These are phyloP conservation scores for Penicillium maclennaniae DNA, from an alignment of 495 filamentous ascomycete genomes.

Conservation along the genomic window DNA sequence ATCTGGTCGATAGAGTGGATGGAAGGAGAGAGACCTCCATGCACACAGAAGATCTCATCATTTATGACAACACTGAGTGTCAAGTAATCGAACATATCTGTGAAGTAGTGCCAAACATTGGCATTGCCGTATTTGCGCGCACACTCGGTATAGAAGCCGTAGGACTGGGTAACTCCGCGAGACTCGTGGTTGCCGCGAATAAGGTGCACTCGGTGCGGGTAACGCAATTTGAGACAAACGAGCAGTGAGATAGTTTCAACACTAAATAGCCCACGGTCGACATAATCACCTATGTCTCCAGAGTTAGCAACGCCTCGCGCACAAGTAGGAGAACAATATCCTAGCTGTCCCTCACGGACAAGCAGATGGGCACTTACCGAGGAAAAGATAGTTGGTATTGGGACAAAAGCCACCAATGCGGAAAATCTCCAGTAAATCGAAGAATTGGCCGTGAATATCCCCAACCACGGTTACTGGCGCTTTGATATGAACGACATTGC, in stretches of 20 bases:
- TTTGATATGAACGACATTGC: constrained; percentile 96
- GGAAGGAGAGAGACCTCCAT: constrained; percentile 89
- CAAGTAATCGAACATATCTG: constrained; percentile 99
- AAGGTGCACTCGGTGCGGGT: constrained; percentile 85
- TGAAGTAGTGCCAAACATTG: constrained; percentile 99
- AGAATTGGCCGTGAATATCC: constrained; percentile 98
- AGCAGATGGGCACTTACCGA: constrained; percentile 56
- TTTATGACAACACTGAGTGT: constrained; percentile 96
- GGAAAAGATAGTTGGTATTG: constrained; percentile 96
- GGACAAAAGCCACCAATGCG: constrained; percentile 95
- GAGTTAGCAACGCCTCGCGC: constrained; percentile 2
- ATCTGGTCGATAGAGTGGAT: constrained; percentile 99
- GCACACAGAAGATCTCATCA: constrained; percentile 97
- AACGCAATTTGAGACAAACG: constrained; percentile 89
- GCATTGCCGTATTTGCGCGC: constrained; percentile 96
- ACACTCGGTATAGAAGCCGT: constrained; percentile 98
- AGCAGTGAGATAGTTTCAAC: constrained; percentile 96
- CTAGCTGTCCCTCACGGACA: background rate
- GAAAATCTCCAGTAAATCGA: constrained; percentile 98
- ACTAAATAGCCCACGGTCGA: constrained; percentile 93
- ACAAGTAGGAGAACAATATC: background rate
- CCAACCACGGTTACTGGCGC: constrained; percentile 98
- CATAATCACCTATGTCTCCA: constrained; percentile 72
- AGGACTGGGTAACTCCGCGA: constrained; percentile 94
- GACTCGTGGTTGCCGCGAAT: constrained; percentile 98